Conservation (phyloP, 345 rosid species). For the Pugionium cornutum region DNA sequence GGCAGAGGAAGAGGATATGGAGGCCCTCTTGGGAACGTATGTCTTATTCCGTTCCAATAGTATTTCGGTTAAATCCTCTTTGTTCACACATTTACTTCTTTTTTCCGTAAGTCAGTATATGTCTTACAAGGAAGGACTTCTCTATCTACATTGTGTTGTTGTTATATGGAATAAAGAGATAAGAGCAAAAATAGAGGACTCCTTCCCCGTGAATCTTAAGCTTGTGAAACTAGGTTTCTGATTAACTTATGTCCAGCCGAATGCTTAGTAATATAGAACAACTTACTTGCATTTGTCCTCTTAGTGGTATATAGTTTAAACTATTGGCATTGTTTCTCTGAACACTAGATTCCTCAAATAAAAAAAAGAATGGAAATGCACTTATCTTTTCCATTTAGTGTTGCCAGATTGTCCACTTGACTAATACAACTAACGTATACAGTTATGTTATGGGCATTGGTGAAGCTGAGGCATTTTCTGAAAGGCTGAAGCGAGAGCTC, state of each 20-base stretch:
- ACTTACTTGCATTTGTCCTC: neutral
- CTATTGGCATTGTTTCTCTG: conserved; percentile 3
- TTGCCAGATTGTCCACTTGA: neutral
- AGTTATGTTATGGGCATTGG: conserved; percentile 98
- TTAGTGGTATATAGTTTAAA: conserved; percentile 1
- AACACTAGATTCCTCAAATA: neutral
- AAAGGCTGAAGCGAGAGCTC: conserved; percentile 95
- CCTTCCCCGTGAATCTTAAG: conserved; percentile 6
- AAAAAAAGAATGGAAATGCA: conserved; percentile 3
- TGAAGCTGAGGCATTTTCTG: conserved; percentile 99
- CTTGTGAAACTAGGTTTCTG: conserved; percentile 20
- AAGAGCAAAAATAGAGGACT: conserved; percentile 5
- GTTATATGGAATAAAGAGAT: conserved; percentile 18
- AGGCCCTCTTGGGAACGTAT: conserved; percentile 94
- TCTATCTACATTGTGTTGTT: neutral
- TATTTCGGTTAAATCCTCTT: conserved; percentile 9
- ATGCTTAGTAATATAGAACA: conserved; percentile 2
- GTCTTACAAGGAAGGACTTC: conserved; percentile 10
- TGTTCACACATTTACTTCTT: neutral
- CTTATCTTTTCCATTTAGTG: conserved; percentile 10
- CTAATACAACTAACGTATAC: conserved; percentile 33
- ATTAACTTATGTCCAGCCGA: neutral
- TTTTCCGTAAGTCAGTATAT: conserved; percentile 5
- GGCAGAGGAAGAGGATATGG: conserved; percentile 99
- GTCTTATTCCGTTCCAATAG: conserved; percentile 36